A percentile compares a stretch with the other conserved stretches of the same genome.
Evolutionary conservation across 225 moss, liverwort and hornwort genomes (phyloP).

Genomic region (Bryum argenteum): DNA sequence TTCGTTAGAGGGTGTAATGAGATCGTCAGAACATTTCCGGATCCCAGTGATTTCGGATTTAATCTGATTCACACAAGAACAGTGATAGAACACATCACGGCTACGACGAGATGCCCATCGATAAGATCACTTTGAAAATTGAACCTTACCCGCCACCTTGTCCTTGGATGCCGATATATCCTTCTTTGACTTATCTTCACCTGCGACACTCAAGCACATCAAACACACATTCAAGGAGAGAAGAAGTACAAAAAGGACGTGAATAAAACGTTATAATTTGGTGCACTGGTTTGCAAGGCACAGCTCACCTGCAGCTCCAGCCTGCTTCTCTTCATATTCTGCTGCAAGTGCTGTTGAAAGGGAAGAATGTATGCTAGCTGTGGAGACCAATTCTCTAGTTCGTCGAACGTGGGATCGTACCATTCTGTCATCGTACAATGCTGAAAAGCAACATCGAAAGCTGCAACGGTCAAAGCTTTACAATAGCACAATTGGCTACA

Average conservation of each 20-base stretch:
- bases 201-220: conserved; percentile 29
- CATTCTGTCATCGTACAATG: conserved; percentile 91
- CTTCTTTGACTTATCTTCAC: conserved; percentile 34
- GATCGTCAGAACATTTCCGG: not conserved
- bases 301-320: conserved; percentile 62
- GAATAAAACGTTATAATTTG: not conserved
- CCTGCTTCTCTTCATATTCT: conserved; percentile 85
- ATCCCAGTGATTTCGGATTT: not conserved
- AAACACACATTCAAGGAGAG: not conserved
- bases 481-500: not conserved
- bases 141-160: conserved; percentile 34
- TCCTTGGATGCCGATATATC: conserved; percentile 34
- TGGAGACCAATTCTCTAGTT: conserved; percentile 81
- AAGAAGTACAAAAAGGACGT: not conserved
- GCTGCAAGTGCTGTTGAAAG: conserved; percentile 89
- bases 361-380: conserved; percentile 78
- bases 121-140: conserved; percentile 7
- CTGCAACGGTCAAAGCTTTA: not conserved
- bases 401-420: conserved; percentile 90
- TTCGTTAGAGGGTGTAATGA: not conserved
- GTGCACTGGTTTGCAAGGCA: conserved; percentile 5
- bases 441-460: conserved; percentile 39
- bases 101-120: not conserved
- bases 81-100: conserved; percentile 3
- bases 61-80: not conserved